phyloP scores from a whole-genome alignment of 345 rosid genomes.

The Murraya koenigii region DNA sequence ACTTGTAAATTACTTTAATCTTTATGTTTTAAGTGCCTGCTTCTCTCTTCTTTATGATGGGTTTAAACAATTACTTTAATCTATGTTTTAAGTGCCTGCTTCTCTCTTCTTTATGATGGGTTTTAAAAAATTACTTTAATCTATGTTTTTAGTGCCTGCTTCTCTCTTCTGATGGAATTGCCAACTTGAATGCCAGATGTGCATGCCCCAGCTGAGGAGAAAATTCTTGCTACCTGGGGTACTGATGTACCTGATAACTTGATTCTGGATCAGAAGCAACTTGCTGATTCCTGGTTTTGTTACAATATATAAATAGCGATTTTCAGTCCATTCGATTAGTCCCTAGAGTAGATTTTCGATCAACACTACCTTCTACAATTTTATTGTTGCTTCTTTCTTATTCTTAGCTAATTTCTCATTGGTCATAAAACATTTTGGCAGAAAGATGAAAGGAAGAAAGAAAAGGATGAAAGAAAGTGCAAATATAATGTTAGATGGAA shows the following conservation, averaged over 20 bases:
- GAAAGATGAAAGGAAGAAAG: slow-evolving; percentile 50
- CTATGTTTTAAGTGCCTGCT: not conserved
- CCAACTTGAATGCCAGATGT: slow-evolving; percentile 24
- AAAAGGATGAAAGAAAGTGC: slow-evolving; percentile 57
- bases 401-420: not conserved
- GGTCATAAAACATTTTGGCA: slow-evolving; percentile 7
- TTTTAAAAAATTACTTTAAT: not conserved
- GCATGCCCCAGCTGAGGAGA: slow-evolving; percentile 41
- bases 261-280: slow-evolving; percentile 44
- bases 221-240: slow-evolving; percentile 57
- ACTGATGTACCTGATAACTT: slow-evolving; percentile 43
- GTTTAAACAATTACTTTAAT: not conserved
- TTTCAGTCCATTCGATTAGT: not conserved
- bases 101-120: too few species aligned
- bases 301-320: not conserved
- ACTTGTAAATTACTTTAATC: not conserved
- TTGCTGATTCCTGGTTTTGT: slow-evolving; percentile 11
- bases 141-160: not conserved
- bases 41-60: not conserved
- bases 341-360: not conserved
- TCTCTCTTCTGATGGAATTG: not conserved
- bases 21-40: not conserved
- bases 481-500: slow-evolving; percentile 45
- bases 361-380: not conserved
- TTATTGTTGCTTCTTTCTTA: not conserved